A percentile compares a stretch with the other conserved stretches of the same genome.
Conservation (phyloP, 306 rosid genomes). For the Quercus engelmannii region DNA sequence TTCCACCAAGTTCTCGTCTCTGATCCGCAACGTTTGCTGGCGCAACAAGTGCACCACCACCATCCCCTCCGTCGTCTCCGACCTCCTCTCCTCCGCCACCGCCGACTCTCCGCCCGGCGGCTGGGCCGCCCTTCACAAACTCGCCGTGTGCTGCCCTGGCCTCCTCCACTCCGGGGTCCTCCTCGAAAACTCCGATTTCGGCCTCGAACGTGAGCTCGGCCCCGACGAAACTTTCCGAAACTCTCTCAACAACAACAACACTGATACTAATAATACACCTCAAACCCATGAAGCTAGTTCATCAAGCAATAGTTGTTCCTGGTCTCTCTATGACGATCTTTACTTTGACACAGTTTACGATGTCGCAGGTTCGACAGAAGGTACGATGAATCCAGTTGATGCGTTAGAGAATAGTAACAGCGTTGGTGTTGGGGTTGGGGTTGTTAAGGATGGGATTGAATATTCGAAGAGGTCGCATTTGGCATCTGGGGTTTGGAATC, state of each 20-base stretch:
- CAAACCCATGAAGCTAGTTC: background rate
- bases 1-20: slow-evolving; percentile 57
- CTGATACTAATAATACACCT: no score
- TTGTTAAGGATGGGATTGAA: slow-evolving; percentile 10
- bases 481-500: slow-evolving; percentile 70
- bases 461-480: slow-evolving; percentile 61
- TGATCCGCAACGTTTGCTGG: slow-evolving; percentile 62
- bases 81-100: slow-evolving; percentile 31
- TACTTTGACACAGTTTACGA: slow-evolving; percentile 60
- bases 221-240: slow-evolving; percentile 28
- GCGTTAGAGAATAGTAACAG: no score
- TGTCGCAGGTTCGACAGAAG: slow-evolving; percentile 29
- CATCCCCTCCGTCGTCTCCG: slow-evolving; percentile 55
- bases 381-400: no score
- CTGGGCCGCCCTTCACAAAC: slow-evolving; percentile 65
- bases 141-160: slow-evolving; percentile 90
- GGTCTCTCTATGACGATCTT: slow-evolving; percentile 91
- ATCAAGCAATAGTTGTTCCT: slow-evolving; percentile 7
- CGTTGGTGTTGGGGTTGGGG: slow-evolving; percentile 10
- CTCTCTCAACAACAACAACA: no score
- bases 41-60: slow-evolving; percentile 39
- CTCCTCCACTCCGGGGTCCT: slow-evolving; percentile 75
- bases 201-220: slow-evolving; percentile 70
- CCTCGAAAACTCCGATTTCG: slow-evolving; percentile 70
- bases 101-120: slow-evolving; percentile 34